Base-by-base conservation (phyloP, 1,139 yeast species). In the Geotrichum aggregatum region DNA sequence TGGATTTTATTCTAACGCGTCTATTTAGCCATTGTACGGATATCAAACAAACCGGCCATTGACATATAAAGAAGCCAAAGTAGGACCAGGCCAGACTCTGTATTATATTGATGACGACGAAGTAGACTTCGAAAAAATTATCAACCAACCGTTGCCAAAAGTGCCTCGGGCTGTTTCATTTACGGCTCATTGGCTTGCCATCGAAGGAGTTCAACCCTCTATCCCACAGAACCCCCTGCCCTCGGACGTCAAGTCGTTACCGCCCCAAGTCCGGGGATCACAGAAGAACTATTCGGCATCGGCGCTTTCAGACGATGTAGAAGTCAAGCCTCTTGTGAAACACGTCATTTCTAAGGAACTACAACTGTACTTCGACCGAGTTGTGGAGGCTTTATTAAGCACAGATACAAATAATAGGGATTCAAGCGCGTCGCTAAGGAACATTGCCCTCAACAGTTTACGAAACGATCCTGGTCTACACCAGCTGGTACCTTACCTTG, bases 151-250 rank as follows among this genome's bases (percentile, higher is more conserved):
- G 39, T 74, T 94, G 57, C 99, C 99, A 5, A 87, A 86, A 63
- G 96, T 94, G 2, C 98, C 99, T 2, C 77, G 98, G 55, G 84
- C 86, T 55, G 83, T 95, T 1, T 83, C 96, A 0, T 91, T 87
- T 66, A 88, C 98, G 1, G 96, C 98, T 1, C 99, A 94, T 68
- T 94, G 99, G 98, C 76, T 94, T 40, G 98, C 98, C 0, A 87
- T 94, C 54, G 99, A 94, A 70, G 99, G 99, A 51, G 96, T 94
- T 3, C 99, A 94, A 66, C 98, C 99, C 1, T 85, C 94, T 50
- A 92, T 94, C 54, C 95, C 97, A 1, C 98, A 94, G 70, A 94
- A 94, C 70, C 99, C 99, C 34, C 79, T 86, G 44, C 81, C 91
- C 22, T 76, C 83, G 41, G 73, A 70, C 28, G 64, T 70, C 56